Conservation (phyloP, 2,329 filamentous ascomycete species). For the Leptosphaerulina australis region DNA sequence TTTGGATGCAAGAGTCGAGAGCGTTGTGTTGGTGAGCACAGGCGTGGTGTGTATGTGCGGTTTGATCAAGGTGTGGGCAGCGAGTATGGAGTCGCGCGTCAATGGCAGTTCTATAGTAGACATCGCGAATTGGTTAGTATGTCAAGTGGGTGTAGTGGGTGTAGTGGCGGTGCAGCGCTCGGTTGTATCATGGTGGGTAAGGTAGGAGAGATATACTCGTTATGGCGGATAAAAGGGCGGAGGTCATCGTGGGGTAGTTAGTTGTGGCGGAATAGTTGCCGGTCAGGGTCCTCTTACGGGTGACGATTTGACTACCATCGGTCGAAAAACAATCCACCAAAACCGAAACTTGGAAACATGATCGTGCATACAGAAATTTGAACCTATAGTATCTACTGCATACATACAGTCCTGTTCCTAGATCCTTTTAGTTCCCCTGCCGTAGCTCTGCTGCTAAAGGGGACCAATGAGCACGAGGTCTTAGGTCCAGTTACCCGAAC, state of each 20-base stretch:
- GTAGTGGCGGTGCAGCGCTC: neutral
- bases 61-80: slow-evolving; percentile 74
- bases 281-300: neutral
- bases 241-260: slow-evolving; percentile 8
- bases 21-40: slow-evolving; percentile 76
- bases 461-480: too few relatives aligned
- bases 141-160: neutral
- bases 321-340: too few relatives aligned
- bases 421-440: too few relatives aligned
- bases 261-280: neutral
- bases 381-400: too few relatives aligned
- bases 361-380: too few relatives aligned
- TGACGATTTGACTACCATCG: too few relatives aligned
- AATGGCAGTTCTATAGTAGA: slow-evolving; percentile 61
- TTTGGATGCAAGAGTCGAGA: slow-evolving; percentile 75
- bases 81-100: slow-evolving; percentile 71
- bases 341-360: too few relatives aligned
- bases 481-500: too few relatives aligned
- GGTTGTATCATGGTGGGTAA: slow-evolving; percentile 13
- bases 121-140: slow-evolving; percentile 1
- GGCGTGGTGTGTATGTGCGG: slow-evolving; percentile 82
- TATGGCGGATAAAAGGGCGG: slow-evolving; percentile 12
- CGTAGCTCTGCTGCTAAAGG: too few relatives aligned
- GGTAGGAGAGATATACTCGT: slow-evolving; percentile 3
- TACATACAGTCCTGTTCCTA: too few relatives aligned